Base-by-base conservation (phyloP, 768 basidiomycete genomes). In the Phylloporus arenicola region DNA sequence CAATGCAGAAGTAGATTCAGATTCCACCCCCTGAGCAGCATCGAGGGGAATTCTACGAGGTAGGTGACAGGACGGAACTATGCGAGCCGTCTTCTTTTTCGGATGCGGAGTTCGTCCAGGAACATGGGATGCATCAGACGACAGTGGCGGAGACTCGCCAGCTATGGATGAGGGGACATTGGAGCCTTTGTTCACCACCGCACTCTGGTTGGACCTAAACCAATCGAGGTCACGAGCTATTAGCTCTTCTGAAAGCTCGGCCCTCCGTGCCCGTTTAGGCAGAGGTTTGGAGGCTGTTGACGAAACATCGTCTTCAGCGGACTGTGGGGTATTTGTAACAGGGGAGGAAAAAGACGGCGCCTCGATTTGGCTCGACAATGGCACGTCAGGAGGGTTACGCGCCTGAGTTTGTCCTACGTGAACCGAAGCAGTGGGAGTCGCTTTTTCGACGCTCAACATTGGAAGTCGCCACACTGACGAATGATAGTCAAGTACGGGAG, bases 221-320 rank as follows among this genome's bases (percentile, higher is more conserved):
- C 62, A 68, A 37, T 66, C 58, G 34, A 68, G 54, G 35, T 68
- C 66, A 33, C 65, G 66, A 13, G 64, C 58, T 30, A 58, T 39
- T 13, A 69, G 52, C 9, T 54, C 55, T 16, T 63, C 60, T 7
- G 58, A 29, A 27, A 68, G 52, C 19, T 62, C 60, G 4, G 56
- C 48, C 51, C 44, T 56, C 33, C 56, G 54, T 27, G 33, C 27
- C 22, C 66, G 65, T 40, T 57, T 68, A 12, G 68, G 66, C 3
- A 68, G 61, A 34, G 59, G 68, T 19, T 56, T 67, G 13, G 44
- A 25, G 7, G 45, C 30, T 6, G 49, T 14, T 9, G 54, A 9
- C 2, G 56, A 37, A 16, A 25, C 13, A 7, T 17, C 40, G 50
- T 25, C 48, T 6, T 29, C 16, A 3, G n/a, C 40, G 22, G 40